Percentiles rank a stretch among this genome's conserved stretches.
These are phyloP conservation scores for Candida odintsovae DNA, from an alignment of 805 yeast genomes.

Conservation along the genomic window DNA sequence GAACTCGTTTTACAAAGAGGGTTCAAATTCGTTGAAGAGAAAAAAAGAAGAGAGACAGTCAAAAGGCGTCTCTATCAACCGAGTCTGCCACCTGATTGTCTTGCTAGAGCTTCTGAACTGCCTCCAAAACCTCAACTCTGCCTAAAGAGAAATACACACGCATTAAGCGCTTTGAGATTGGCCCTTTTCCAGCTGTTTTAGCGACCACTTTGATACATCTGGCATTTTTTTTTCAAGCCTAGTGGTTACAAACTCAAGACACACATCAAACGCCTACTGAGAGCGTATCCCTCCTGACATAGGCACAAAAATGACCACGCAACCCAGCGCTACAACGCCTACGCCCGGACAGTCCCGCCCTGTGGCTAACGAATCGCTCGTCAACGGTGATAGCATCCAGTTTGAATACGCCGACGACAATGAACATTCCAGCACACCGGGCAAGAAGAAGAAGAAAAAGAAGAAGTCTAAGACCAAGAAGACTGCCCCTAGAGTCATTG, in stretches of 20 bases:
- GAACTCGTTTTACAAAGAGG: not conserved
- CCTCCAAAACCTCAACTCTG: not conserved
- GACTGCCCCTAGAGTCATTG: conserved; percentile 14
- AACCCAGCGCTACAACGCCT: not conserved
- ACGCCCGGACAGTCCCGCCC: not conserved
- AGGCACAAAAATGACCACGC: not conserved
- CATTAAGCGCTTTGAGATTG: not conserved
- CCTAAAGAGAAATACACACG: not conserved
- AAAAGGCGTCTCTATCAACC: not conserved
- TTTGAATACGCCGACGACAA: conserved; percentile 24
- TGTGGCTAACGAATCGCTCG: conserved; percentile 5
- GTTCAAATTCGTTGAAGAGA: not conserved
- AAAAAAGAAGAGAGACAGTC: not conserved
- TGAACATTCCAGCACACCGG: conserved; percentile 1
- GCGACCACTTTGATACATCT: not conserved
- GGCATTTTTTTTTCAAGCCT: not conserved
- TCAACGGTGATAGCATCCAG: conserved; percentile 26
- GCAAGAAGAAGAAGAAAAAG: conserved; percentile 25
- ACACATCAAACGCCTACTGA: not conserved
- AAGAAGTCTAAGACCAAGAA: conserved; percentile 24
- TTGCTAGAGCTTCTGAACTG: not conserved
- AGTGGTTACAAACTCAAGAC: not conserved
- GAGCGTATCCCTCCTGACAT: not conserved
- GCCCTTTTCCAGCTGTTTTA: not conserved
- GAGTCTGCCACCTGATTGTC: not conserved